Evolutionary conservation across 257 asterid species (phyloP).

Genomic region (Scutellaria baicalensis): DNA sequence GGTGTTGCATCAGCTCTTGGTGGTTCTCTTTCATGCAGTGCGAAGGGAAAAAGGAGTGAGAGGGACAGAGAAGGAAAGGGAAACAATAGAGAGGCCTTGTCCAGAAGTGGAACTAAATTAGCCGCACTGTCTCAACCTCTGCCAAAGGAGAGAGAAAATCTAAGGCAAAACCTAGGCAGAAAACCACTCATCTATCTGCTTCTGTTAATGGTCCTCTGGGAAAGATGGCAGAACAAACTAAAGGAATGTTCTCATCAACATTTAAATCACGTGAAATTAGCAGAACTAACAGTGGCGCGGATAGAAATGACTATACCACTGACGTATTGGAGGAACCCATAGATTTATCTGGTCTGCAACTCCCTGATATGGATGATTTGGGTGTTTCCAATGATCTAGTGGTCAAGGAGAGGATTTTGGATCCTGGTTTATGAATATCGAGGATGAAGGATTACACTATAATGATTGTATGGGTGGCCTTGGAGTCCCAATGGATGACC

Average conservation of each 20-base stretch:
- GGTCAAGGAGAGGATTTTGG: conserved; percentile 87
- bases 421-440: conserved; percentile 78
- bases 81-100: conserved; percentile 45
- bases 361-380: conserved; percentile 79
- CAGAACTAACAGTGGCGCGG: conserved; percentile 33
- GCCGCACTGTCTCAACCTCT: conserved; percentile 45
- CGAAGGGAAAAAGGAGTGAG: conserved; percentile 89
- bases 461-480: conserved; percentile 72
- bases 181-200: conserved; percentile 64
- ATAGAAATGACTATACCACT: conserved; percentile 28
- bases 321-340: conserved; percentile 89
- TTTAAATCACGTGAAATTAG: conserved; percentile 43
- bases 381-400: conserved; percentile 58
- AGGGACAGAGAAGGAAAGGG: conserved; percentile 86
- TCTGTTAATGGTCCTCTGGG: conserved; percentile 64
- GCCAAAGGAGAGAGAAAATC: conserved; percentile 81
- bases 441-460: conserved; percentile 71
- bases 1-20: conserved; percentile 47
- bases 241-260: conserved; percentile 41
- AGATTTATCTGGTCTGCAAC: conserved; percentile 74
- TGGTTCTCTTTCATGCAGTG: conserved; percentile 60
- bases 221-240: conserved; percentile 52
- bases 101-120: conserved; percentile 62
- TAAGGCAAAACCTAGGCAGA: conserved; percentile 76
- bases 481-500: conserved; percentile 87